Evolutionary conservation across 805 yeast genomes (phyloP).

Genomic region (Lipomyces starkeyi): DNA sequence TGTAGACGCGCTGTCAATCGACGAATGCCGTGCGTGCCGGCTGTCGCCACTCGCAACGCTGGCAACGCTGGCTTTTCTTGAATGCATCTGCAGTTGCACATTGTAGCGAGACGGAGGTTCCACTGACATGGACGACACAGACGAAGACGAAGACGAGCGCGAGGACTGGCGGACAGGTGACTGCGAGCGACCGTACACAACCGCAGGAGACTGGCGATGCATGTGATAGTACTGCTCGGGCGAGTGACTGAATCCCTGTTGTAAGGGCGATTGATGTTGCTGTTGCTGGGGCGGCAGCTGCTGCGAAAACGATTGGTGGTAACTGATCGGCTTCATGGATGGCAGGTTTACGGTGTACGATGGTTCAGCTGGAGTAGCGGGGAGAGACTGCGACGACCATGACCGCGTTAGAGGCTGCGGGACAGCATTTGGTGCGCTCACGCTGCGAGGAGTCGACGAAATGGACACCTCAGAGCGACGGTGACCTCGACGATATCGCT

Average conservation of each 20-base stretch:
- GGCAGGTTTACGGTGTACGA: conserved; percentile 1
- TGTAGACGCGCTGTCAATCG: conserved; percentile 22
- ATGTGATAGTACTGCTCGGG: conserved; percentile 14
- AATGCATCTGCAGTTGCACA: not conserved
- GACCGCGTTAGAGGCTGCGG: conserved; percentile 13
- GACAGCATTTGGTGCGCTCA: conserved; percentile 4
- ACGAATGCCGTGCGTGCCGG: conserved; percentile 20
- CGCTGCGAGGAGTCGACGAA: conserved; percentile 18
- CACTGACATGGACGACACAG: conserved; percentile 1
- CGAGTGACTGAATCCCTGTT: not conserved
- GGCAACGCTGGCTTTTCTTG: not conserved
- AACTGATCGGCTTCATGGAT: conserved; percentile 1
- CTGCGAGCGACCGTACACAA: conserved; percentile 6
- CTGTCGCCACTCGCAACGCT: not conserved
- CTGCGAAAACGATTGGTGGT: conserved; percentile 9
- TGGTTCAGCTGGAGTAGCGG: conserved; percentile 1
- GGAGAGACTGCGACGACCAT: conserved; percentile 12
- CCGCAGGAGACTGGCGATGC: conserved; percentile 7
- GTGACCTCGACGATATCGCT: conserved; percentile 21
- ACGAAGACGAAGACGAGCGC: conserved; percentile 10
- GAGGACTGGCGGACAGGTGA: conserved; percentile 14
- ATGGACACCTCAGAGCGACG: conserved; percentile 22
- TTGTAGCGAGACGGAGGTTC: conserved; percentile 5
- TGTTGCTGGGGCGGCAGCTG: not conserved
- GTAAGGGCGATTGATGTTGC: conserved; percentile 10